Conservation (phyloP, 129 eudicot species). For the Centella asiatica region DNA sequence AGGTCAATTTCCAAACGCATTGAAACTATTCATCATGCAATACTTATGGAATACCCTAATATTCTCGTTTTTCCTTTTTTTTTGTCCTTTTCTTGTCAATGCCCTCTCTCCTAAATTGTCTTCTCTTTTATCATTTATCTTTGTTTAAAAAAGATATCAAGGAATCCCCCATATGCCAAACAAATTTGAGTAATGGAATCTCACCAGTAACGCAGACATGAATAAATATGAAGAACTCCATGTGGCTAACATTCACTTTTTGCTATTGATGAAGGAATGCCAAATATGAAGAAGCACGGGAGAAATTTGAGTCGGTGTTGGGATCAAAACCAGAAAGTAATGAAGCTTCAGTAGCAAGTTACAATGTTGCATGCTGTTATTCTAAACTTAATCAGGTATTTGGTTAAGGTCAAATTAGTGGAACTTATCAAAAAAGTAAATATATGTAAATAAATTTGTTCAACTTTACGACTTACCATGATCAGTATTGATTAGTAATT, state of each 20-base stretch:
- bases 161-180: background rate
- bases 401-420: background rate
- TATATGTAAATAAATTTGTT: background rate
- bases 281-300: slow-evolving; percentile 79
- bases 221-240: background rate
- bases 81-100: too few species aligned
- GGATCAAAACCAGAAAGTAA: slow-evolving; percentile 69
- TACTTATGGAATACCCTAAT: background rate
- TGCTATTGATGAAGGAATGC: slow-evolving; percentile 34
- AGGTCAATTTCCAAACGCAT: too few species aligned
- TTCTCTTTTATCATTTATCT: too few species aligned
- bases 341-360: slow-evolving; percentile 88
- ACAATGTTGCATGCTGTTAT: slow-evolving; percentile 97
- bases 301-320: slow-evolving; percentile 81
- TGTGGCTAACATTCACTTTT: slow-evolving; percentile 6
- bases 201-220: background rate
- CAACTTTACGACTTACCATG: background rate
- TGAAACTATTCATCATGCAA: too few species aligned
- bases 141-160: too few species aligned
- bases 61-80: too few species aligned
- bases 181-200: background rate
- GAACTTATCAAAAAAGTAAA: background rate
- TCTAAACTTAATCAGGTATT: slow-evolving; percentile 86
- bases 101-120: background rate
- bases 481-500: too few species aligned